A percentile compares a stretch with the other conserved stretches of the same genome.
Evolutionary conservation across 1,284 basidiomycete species (phyloP).

Genomic region (Rhodotorula sp.): DNA sequence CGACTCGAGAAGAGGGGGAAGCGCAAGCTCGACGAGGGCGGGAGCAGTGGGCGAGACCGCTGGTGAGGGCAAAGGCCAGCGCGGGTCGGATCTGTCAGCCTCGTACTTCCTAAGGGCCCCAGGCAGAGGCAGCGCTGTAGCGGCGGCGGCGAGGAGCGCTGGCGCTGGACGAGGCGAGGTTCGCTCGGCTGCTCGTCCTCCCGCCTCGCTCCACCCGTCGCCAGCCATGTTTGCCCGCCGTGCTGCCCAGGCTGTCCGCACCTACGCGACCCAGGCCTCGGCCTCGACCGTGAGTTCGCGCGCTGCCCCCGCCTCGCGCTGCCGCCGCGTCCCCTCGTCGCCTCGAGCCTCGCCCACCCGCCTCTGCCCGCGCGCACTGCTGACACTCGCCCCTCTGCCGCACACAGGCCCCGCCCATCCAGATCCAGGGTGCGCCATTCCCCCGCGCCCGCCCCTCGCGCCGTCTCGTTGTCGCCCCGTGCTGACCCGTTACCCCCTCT

Average conservation of each 20-base stretch:
- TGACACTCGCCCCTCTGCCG: neutral
- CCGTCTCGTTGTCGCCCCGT: neutral
- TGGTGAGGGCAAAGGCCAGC: too few relatives aligned
- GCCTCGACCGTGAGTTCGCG: conserved; percentile 16
- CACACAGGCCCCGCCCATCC: conserved; percentile 32
- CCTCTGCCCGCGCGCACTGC: neutral
- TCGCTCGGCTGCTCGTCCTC: neutral
- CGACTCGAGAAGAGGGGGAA: too few relatives aligned
- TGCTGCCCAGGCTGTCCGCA: conserved; percentile 24
- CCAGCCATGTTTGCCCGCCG: conserved; percentile 27
- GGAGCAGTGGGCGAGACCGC: too few relatives aligned
- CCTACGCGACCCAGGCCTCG: conserved; percentile 38
- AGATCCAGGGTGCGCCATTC: conserved; percentile 35
- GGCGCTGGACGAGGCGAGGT: neutral
- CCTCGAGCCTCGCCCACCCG: neutral
- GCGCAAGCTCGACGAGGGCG: too few relatives aligned
- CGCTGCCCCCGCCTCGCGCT: neutral
- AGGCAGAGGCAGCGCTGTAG: too few relatives aligned
- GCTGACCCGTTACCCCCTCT: neutral
- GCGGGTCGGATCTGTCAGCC: too few relatives aligned
- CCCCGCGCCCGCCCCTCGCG: neutral
- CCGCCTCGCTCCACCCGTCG: too few relatives aligned
- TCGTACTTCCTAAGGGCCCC: too few relatives aligned
- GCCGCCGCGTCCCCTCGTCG: neutral
- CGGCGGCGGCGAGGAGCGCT: too few relatives aligned